Evolutionary conservation across 441 rosid genomes (phyloP).

Genomic region (Capsella rubella): DNA sequence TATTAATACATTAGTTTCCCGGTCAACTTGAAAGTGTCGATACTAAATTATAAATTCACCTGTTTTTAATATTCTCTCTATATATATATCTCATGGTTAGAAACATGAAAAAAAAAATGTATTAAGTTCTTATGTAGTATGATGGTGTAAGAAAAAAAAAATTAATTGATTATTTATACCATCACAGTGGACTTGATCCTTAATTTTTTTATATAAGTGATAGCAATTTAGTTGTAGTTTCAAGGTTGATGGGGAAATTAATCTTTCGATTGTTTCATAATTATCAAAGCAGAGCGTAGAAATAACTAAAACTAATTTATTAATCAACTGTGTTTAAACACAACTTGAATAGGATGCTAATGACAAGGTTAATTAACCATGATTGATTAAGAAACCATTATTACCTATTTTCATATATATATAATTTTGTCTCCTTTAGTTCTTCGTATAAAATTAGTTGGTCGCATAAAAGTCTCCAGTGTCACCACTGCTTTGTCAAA

Average conservation of each 20-base stretch:
- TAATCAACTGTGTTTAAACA: not conserved
- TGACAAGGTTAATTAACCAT: not conserved
- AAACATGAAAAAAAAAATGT: not conserved
- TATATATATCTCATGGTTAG: not conserved
- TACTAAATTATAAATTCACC: not conserved
- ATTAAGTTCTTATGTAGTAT: not conserved
- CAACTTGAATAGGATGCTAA: not conserved
- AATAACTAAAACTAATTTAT: not conserved
- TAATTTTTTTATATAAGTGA: not conserved
- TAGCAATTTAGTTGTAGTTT: not conserved
- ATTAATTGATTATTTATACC: not conserved
- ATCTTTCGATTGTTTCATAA: not conserved
- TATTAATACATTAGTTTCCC: not conserved
- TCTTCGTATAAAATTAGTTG: not conserved
- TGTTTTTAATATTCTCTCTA: not conserved
- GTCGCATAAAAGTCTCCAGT: conserved; percentile 23
- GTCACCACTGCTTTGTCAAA: conserved; percentile 12
- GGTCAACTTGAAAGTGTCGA: not conserved
- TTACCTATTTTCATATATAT: not conserved
- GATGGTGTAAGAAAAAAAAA: not conserved
- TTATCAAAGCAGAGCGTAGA: not conserved
- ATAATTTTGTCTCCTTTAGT: not conserved
- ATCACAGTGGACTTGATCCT: not conserved
- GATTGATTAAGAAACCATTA: conserved; percentile 8
- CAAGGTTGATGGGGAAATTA: not conserved